Evolutionary conservation across 2,329 filamentous ascomycete genomes (phyloP).

Genomic region (Fusarium cyanostomum): DNA sequence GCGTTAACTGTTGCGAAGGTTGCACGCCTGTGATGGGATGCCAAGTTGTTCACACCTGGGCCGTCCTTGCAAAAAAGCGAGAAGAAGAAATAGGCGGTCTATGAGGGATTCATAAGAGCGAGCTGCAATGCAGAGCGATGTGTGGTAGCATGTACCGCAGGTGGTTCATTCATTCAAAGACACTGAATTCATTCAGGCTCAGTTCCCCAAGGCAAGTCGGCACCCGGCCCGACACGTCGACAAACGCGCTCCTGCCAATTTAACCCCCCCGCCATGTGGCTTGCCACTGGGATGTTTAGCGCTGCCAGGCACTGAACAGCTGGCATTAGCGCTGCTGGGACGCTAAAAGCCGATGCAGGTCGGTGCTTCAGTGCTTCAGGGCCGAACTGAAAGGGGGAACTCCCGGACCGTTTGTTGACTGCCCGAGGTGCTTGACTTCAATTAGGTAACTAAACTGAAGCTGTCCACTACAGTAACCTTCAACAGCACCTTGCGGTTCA

Average conservation of each 20-base stretch:
- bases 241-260: constrained; percentile 29
- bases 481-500: constrained; percentile 3
- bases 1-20: neutral
- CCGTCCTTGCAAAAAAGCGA: neutral
- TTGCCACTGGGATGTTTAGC: constrained; percentile 7
- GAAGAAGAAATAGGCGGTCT: neutral
- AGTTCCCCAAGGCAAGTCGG: constrained; percentile 1
- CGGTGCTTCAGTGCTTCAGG: constrained; percentile 19
- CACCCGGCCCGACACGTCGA: constrained; percentile 22
- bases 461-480: neutral
- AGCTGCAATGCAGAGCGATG: neutral
- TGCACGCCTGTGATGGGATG: neutral
- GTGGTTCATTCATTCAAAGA: constrained; percentile 17
- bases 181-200: neutral
- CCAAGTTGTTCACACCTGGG: neutral
- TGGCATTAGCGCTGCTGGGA: constrained; percentile 12
- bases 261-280: constrained; percentile 1
- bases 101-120: neutral
- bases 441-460: neutral
- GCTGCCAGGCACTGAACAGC: neutral
- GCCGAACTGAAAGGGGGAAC: constrained; percentile 18
- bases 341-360: constrained; percentile 1
- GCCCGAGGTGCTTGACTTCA: neutral
- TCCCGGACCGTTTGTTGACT: constrained; percentile 14
- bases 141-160: neutral